Evolutionary conservation across 2,329 filamentous ascomycete genomes (phyloP).

Genomic region (Cladosporium austrohemisphaericum): DNA sequence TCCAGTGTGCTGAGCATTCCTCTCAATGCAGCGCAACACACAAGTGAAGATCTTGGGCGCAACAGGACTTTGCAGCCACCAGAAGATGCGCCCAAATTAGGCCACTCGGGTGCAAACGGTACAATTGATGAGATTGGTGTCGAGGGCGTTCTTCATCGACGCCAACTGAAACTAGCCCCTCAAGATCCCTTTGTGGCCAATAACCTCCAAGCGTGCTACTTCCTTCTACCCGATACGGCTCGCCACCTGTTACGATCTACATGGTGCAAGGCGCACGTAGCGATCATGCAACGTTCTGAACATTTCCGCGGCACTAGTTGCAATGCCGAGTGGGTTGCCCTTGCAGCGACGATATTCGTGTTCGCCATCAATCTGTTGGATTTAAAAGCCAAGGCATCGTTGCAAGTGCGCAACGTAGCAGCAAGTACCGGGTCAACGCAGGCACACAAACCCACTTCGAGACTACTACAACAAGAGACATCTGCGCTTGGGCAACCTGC

Average conservation of each 20-base stretch:
- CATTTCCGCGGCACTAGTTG: conserved; percentile 18
- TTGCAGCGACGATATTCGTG: conserved; percentile 39
- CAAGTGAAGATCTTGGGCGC: conserved; percentile 24
- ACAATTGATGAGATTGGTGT: conserved; percentile 26
- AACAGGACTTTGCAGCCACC: conserved; percentile 25
- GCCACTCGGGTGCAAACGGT: conserved; percentile 21
- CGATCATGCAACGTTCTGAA: conserved; percentile 19
- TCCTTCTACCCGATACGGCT: conserved; percentile 26
- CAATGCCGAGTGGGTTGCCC: conserved; percentile 35
- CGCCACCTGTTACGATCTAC: conserved; percentile 22
- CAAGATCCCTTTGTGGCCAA: conserved; percentile 20
- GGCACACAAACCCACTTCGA: background rate
- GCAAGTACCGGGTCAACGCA: conserved; percentile 16
- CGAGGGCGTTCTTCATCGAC: conserved; percentile 27
- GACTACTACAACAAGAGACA: background rate
- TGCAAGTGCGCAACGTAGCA: conserved; percentile 26
- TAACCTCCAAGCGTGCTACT: conserved; percentile 28
- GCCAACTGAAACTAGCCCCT: conserved; percentile 28
- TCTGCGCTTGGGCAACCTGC: conserved; percentile 9
- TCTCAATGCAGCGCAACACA: background rate
- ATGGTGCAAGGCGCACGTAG: conserved; percentile 30
- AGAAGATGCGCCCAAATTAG: conserved; percentile 13
- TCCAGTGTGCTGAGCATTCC: conserved; percentile 20
- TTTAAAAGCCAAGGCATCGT: conserved; percentile 25
- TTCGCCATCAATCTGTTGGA: conserved; percentile 33